These are phyloP conservation scores for Ilyonectria sp. DNA, from an alignment of 2,329 filamentous ascomycete species.

Conservation along the genomic window DNA sequence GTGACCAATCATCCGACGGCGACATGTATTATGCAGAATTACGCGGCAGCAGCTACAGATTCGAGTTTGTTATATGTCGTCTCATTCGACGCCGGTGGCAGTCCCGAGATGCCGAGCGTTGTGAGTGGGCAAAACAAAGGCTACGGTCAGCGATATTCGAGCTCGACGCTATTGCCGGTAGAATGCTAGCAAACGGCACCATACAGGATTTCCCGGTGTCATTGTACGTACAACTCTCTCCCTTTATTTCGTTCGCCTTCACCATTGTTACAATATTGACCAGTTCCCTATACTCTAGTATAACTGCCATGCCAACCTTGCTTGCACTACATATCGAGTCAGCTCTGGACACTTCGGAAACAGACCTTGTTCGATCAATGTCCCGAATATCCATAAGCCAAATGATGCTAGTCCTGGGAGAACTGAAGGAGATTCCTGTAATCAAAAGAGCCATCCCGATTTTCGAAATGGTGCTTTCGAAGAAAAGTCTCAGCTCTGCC, in stretches of 20 bases:
- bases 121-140: conserved; percentile 32
- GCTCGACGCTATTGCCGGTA: conserved; percentile 29
- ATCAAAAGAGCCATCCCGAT: conserved; percentile 18
- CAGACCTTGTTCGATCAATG: conserved; percentile 23
- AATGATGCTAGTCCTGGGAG: conserved; percentile 19
- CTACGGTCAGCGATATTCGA: conserved; percentile 31
- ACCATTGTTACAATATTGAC: not conserved
- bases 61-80: conserved; percentile 37
- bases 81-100: conserved; percentile 28
- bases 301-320: conserved; percentile 20
- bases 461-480: conserved; percentile 28
- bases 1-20: not conserved
- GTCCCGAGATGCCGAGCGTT: not conserved
- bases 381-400: conserved; percentile 24
- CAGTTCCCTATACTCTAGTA: conserved; percentile 1
- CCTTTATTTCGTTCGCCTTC: not conserved
- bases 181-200: conserved; percentile 15
- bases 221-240: conserved; percentile 24
- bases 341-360: conserved; percentile 23
- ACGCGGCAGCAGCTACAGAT: conserved; percentile 31
- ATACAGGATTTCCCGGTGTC: conserved; percentile 20
- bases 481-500: conserved; percentile 11
- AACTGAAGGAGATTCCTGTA: conserved; percentile 18
- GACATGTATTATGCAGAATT: conserved; percentile 20
- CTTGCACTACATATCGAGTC: conserved; percentile 28